Evolutionary conservation across 2,329 filamentous ascomycete species (phyloP).

Genomic region (Zalaria sp.): DNA sequence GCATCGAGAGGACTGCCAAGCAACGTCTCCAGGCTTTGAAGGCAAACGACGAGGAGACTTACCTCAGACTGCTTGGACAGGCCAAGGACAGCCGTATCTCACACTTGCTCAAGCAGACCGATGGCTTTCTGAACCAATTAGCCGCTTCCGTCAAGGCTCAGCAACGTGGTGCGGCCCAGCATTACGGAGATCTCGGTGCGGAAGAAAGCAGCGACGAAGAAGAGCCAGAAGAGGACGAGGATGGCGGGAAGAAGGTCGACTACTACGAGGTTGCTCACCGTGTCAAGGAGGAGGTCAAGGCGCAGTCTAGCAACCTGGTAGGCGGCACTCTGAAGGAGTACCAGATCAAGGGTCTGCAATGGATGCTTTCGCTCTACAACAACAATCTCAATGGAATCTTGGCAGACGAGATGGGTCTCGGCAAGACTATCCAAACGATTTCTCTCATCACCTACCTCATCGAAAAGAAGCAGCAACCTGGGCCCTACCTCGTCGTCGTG

Average conservation of each 20-base stretch:
- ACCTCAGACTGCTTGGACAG: slow-evolving; percentile 92
- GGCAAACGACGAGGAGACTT: slow-evolving; percentile 98
- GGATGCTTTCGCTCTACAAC: slow-evolving; percentile 99
- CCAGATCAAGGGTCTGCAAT: slow-evolving; percentile 94
- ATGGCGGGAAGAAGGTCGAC: slow-evolving; percentile 68
- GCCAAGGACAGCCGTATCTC: slow-evolving; percentile 99
- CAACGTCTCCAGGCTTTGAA: slow-evolving; percentile 98
- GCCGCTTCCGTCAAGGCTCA: slow-evolving; percentile 89
- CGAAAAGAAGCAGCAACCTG: slow-evolving; percentile 81
- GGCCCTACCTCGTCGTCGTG: slow-evolving; percentile 92
- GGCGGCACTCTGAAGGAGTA: slow-evolving; percentile 94
- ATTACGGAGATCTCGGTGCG: slow-evolving; percentile 54
- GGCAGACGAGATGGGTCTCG: slow-evolving; percentile 98
- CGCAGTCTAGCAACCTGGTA: slow-evolving; percentile 73
- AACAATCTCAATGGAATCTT: slow-evolving; percentile 99
- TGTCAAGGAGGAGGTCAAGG: slow-evolving; percentile 78
- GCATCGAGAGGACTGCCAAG: slow-evolving; percentile 93
- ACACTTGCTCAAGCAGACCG: slow-evolving; percentile 88
- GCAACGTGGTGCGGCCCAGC: slow-evolving; percentile 68
- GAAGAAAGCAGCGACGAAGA: slow-evolving; percentile 33
- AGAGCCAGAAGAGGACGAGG: slow-evolving; percentile 55
- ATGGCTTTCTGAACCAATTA: slow-evolving; percentile 92
- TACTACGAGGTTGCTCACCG: slow-evolving; percentile 98
- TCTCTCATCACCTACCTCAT: slow-evolving; percentile 95
- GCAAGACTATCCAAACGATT: slow-evolving; percentile 98